These are phyloP conservation scores for Thraustochytrium sp. DNA, from an alignment of 352 stramenopile species.

Conservation along the genomic window DNA sequence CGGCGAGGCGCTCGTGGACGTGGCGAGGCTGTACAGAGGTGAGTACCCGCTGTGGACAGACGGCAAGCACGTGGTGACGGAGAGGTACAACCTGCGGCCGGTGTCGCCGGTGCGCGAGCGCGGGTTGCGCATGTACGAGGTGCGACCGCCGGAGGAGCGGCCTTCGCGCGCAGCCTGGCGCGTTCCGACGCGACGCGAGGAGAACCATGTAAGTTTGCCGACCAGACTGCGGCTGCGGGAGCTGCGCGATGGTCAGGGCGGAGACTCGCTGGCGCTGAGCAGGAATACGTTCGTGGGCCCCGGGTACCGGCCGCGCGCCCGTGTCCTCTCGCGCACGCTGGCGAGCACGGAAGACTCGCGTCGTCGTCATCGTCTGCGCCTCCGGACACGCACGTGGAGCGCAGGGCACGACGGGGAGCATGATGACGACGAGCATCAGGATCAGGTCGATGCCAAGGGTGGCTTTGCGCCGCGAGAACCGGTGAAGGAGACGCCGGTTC, in stretches of 20 bases:
- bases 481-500: neutral
- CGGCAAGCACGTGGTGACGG: conserved; percentile 9
- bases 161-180: neutral
- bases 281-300: neutral
- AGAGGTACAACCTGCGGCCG: neutral
- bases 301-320: neutral
- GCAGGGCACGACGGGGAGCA: too few species aligned
- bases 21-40: neutral
- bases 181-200: neutral
- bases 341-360: too few species aligned
- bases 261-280: neutral
- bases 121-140: conserved; percentile 2
- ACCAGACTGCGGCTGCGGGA: neutral
- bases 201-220: neutral
- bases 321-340: too few species aligned
- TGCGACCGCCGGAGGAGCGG: neutral
- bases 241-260: neutral
- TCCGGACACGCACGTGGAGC: too few species aligned
- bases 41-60: conserved; percentile 4
- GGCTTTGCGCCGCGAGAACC: too few species aligned
- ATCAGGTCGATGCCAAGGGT: too few species aligned
- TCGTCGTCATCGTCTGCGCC: too few species aligned
- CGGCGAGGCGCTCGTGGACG: conserved; percentile 44
- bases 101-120: neutral
- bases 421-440: too few species aligned